Evolutionary conservation across 495 filamentous ascomycete species (phyloP).

Genomic region (Tetracladium marchalianum): DNA sequence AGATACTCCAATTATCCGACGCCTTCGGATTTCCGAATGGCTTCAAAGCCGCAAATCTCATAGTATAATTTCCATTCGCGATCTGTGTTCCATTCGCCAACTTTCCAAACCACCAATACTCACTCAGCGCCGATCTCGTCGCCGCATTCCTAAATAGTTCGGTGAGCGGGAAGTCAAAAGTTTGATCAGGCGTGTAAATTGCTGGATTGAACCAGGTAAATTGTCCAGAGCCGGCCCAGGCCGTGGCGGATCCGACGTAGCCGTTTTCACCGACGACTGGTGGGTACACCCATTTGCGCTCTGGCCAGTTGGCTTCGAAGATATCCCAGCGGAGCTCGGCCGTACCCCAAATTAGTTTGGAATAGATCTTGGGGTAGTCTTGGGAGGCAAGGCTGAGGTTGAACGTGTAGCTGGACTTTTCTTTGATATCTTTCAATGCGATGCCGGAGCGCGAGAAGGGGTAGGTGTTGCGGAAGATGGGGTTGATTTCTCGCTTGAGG

Average conservation of each 20-base stretch:
- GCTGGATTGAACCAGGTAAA: slow-evolving; percentile 12
- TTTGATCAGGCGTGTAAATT: slow-evolving; percentile 14
- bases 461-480: slow-evolving; percentile 4
- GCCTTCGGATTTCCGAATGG: slow-evolving; percentile 20
- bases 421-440: slow-evolving; percentile 3
- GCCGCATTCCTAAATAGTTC: not conserved
- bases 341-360: slow-evolving; percentile 22
- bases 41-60: slow-evolving; percentile 20
- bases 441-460: slow-evolving; percentile 13
- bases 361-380: slow-evolving; percentile 15
- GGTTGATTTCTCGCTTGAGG: slow-evolving; percentile 9
- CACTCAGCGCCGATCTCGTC: slow-evolving; percentile 2
- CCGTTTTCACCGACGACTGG: slow-evolving; percentile 23
- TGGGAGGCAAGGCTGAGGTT: slow-evolving; percentile 20
- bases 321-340: slow-evolving; percentile 25
- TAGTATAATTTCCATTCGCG: slow-evolving; percentile 26
- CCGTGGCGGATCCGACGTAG: slow-evolving; percentile 25
- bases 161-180: slow-evolving; percentile 21
- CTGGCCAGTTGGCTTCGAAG: slow-evolving; percentile 19
- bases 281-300: slow-evolving; percentile 25
- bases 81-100: slow-evolving; percentile 25
- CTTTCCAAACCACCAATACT: slow-evolving; percentile 26
- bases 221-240: too few species aligned
- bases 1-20: slow-evolving; percentile 18
- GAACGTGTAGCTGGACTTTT: slow-evolving; percentile 17